Percentiles rank a stretch among this genome's conserved stretches.
phyloP scores from a whole-genome alignment of 2,329 filamentous ascomycete species.

The Botrytis porri region DNA sequence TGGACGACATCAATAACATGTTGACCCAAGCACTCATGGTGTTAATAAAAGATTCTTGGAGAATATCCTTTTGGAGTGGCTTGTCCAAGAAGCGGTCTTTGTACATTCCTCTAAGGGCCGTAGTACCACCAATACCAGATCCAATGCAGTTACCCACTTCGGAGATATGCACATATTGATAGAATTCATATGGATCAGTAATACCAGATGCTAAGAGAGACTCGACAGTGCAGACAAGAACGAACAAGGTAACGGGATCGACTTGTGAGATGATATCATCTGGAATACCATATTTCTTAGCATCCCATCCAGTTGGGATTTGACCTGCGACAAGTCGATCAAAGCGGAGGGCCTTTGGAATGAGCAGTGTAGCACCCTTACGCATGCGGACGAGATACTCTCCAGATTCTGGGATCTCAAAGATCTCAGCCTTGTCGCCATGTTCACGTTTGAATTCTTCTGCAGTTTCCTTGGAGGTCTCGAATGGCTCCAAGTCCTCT shows the following conservation, averaged over 20 bases:
- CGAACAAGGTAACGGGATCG: slow-evolving; percentile 91
- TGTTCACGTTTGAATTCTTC: slow-evolving; percentile 97
- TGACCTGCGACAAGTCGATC: slow-evolving; percentile 97
- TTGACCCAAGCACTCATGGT: slow-evolving; percentile 99
- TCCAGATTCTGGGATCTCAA: slow-evolving; percentile 88
- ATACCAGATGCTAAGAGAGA: slow-evolving; percentile 89
- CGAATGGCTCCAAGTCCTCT: slow-evolving; percentile 95
- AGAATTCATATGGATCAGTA: slow-evolving; percentile 98
- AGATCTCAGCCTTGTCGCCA: slow-evolving; percentile 95
- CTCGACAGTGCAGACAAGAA: slow-evolving; percentile 91
- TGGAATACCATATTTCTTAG: slow-evolving; percentile 91
- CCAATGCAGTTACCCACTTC: slow-evolving; percentile 98
- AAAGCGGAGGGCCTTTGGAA: slow-evolving; percentile 95
- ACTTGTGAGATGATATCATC: slow-evolving; percentile 98
- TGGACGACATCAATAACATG: slow-evolving; percentile 96
- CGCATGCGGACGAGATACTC: slow-evolving; percentile 92
- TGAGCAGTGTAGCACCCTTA: slow-evolving; percentile 92
- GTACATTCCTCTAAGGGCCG: slow-evolving; percentile 94
- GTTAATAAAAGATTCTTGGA: slow-evolving; percentile 99
- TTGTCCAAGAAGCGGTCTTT: slow-evolving; percentile 96
- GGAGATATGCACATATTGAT: slow-evolving; percentile 98
- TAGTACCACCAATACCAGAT: slow-evolving; percentile 95
- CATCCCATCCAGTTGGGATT: slow-evolving; percentile 95
- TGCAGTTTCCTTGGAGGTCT: slow-evolving; percentile 94
- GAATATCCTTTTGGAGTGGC: slow-evolving; percentile 96